Percentiles rank a stretch among this genome's conserved stretches.
Conservation (phyloP, 1,284 basidiomycete genomes). For the Anthracocystis walkeri region DNA sequence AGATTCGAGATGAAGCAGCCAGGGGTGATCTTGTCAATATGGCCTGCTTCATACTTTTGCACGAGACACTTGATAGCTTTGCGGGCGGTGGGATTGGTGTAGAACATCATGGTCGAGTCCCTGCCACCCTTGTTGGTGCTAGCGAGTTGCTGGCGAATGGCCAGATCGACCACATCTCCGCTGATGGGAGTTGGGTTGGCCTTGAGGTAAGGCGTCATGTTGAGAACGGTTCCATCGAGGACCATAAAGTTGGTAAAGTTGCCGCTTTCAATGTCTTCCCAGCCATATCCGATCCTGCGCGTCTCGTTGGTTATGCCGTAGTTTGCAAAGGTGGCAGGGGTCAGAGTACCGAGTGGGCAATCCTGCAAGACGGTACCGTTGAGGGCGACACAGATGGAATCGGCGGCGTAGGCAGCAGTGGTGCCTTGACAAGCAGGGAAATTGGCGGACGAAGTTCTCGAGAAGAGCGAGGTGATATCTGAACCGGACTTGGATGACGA, state of each 20-base stretch:
- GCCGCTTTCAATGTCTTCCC: constrained; percentile 60
- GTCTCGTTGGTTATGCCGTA: constrained; percentile 48
- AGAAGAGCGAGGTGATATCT: constrained; percentile 89
- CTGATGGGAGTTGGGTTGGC: constrained; percentile 79
- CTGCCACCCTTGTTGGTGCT: constrained; percentile 75
- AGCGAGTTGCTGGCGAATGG: constrained; percentile 81
- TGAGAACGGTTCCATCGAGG: constrained; percentile 91
- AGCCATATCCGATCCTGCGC: constrained; percentile 61
- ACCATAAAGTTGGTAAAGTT: constrained; percentile 72
- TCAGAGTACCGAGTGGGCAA: constrained; percentile 73
- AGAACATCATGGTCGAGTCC: constrained; percentile 78
- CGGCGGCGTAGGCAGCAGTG: constrained; percentile 75
- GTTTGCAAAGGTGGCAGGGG: constrained; percentile 28
- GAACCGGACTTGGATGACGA: constrained; percentile 75
- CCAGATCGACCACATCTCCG: constrained; percentile 83
- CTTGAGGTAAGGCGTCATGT: constrained; percentile 86
- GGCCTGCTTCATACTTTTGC: constrained; percentile 76
- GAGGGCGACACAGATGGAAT: constrained; percentile 76
- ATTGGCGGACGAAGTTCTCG: constrained; percentile 17
- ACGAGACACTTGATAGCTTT: constrained; percentile 62
- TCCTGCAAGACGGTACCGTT: constrained; percentile 69
- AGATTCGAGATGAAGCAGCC: constrained; percentile 93
- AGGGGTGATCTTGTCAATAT: constrained; percentile 95
- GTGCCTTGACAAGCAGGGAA: constrained; percentile 75
- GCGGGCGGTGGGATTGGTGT: constrained; percentile 42